phyloP scores from a whole-genome alignment of 2,329 filamentous ascomycete genomes.

The Alternaria conjuncta region DNA sequence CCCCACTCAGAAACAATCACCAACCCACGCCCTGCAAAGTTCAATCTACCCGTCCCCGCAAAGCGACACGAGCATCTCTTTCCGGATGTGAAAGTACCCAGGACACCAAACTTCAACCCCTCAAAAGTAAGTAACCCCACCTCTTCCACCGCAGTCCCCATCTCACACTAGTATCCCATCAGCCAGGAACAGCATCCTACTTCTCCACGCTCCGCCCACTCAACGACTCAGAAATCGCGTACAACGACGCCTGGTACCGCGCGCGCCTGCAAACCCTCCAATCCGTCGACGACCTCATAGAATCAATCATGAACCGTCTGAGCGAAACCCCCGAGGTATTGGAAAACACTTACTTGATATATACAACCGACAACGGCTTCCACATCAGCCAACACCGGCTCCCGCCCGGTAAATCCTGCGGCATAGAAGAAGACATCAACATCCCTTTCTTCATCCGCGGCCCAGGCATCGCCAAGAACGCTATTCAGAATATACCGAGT shows the following conservation, averaged over 20 bases:
- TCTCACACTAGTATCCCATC: not conserved
- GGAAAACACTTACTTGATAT: constrained; percentile 57
- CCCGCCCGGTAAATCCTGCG: constrained; percentile 50
- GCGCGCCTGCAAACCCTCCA: constrained; percentile 59
- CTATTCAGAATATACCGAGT: constrained; percentile 32
- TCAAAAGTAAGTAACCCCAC: constrained; percentile 50
- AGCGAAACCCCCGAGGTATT: constrained; percentile 49
- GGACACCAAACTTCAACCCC: constrained; percentile 71
- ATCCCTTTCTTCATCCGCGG: constrained; percentile 52
- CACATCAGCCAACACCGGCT: constrained; percentile 52
- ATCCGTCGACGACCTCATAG: constrained; percentile 62
- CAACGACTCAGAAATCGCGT: constrained; percentile 56
- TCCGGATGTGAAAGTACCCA: constrained; percentile 63
- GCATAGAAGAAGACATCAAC: constrained; percentile 52
- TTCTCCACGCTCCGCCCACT: constrained; percentile 42
- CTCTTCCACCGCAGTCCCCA: not conserved
- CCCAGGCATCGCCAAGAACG: constrained; percentile 40
- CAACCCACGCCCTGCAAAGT: constrained; percentile 19
- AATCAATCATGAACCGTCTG: constrained; percentile 53
- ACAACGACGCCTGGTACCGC: constrained; percentile 61
- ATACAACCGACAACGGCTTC: constrained; percentile 52
- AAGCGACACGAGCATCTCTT: constrained; percentile 70
- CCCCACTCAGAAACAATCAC: constrained; percentile 59
- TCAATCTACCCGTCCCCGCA: constrained; percentile 65
- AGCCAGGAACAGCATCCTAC: constrained; percentile 28